phyloP scores from a whole-genome alignment of 2,329 filamentous ascomycete species.

The Diaporthe ampelina region DNA sequence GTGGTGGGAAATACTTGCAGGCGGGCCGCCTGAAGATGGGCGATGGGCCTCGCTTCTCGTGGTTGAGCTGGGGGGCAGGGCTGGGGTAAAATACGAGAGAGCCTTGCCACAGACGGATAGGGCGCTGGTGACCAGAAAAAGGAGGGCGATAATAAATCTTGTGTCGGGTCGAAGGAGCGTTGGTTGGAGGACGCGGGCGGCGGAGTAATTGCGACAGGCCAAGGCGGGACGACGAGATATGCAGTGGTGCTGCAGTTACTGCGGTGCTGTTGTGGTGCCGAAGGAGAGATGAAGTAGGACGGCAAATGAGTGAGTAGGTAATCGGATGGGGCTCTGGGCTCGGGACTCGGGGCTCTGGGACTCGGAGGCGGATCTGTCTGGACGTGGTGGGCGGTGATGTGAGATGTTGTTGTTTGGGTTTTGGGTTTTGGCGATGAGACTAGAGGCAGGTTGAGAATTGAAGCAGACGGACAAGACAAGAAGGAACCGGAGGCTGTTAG shows the following conservation, averaged over 20 bases:
- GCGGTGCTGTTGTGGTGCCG: constrained; percentile 6
- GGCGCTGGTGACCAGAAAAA: not conserved
- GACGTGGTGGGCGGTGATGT: not conserved
- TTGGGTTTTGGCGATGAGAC: not conserved
- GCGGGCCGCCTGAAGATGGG: not conserved
- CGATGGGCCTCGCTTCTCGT: too few relatives aligned
- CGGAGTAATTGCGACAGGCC: constrained; percentile 31
- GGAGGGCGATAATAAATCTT: not conserved
- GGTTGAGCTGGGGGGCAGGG: not conserved
- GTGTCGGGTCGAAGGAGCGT: not conserved
- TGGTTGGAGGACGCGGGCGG: not conserved
- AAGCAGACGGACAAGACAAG: not conserved
- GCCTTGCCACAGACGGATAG: not conserved
- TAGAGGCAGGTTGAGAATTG: not conserved
- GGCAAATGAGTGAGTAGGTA: constrained; percentile 16
- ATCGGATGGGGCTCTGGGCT: not conserved
- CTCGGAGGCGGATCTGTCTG: not conserved
- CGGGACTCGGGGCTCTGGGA: too few relatives aligned
- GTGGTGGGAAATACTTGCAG: not conserved
- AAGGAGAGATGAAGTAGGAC: constrained; percentile 1
- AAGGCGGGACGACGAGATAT: constrained; percentile 11
- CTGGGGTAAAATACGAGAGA: not conserved
- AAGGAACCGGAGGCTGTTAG: not conserved
- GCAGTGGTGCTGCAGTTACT: not conserved
- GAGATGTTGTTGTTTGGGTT: not conserved